phyloP scores from a whole-genome alignment of 1,139 yeast species.

The Scheffersomyces cryptocercus region DNA sequence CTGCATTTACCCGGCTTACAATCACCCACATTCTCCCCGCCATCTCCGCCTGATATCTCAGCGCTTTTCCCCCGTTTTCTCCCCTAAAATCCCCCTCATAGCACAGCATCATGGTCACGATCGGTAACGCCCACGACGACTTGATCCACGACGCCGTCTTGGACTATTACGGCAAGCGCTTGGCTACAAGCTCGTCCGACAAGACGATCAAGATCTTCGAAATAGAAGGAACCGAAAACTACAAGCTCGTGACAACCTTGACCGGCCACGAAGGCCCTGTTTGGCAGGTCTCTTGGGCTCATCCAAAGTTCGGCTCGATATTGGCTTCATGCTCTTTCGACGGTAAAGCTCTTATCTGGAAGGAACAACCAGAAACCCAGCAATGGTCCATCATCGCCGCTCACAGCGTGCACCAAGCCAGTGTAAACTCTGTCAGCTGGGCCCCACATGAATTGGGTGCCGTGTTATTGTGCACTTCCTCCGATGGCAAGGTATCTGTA shows the following conservation, averaged over 20 bases:
- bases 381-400: slow-evolving; percentile 88
- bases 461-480: slow-evolving; percentile 82
- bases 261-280: slow-evolving; percentile 96
- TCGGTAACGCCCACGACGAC: slow-evolving; percentile 83
- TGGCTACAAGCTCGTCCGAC: slow-evolving; percentile 95
- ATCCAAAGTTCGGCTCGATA: slow-evolving; percentile 94
- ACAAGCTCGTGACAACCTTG: slow-evolving; percentile 77
- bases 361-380: slow-evolving; percentile 76
- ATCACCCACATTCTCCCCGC: not conserved
- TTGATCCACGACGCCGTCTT: slow-evolving; percentile 95
- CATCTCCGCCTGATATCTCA: not conserved
- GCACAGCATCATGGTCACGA: slow-evolving; percentile 55
- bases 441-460: slow-evolving; percentile 98
- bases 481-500: slow-evolving; percentile 90
- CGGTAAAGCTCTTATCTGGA: slow-evolving; percentile 93
- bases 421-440: slow-evolving; percentile 94
- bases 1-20: not conserved
- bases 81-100: not conserved
- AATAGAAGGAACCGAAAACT: slow-evolving; percentile 77
- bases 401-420: slow-evolving; percentile 87
- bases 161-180: slow-evolving; percentile 92
- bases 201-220: slow-evolving; percentile 92
- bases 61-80: not conserved
- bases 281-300: slow-evolving; percentile 99
- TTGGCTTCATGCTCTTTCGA: slow-evolving; percentile 95